Base-by-base conservation (phyloP, 768 basidiomycete genomes). In the Suillus americanus region DNA sequence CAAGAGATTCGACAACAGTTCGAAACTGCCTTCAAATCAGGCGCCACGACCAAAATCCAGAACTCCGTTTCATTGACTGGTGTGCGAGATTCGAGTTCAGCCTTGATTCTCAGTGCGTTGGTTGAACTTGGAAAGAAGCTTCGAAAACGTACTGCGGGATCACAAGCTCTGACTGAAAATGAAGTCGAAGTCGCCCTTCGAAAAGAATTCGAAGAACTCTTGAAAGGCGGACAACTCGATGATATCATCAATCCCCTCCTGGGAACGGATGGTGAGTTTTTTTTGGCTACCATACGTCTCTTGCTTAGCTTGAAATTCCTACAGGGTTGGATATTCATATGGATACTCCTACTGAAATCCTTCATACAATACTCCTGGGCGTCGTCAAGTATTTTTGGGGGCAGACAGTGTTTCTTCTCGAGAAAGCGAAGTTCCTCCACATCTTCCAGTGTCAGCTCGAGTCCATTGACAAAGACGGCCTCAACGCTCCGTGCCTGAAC, bases 351-450 rank as follows among this genome's bases (percentile, higher is more conserved):
- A 75, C 71, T 0, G 72, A 76, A 53, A 68, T 72, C 0, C 67
- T 78, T 0, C 75, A 77, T 41, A 76, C 73, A 1, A 62, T 74
- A 23, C 68, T 77, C 0, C 70, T 78, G 0, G 74, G 76, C 7
- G 59, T 75, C 13, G 67, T 75, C 33, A 78, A 77, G 55, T 78
- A 78, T 41, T 69, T 72, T 38, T 78, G 70, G 66, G 67, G 64
- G 2, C 65, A 69, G 33, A 71, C 65, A 0, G 38, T n/a, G 0
- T 41, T 46, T n/a, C 14, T 71, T 0, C 61, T 74, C 1, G 71
- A 73, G 20, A 71, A 73, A 40, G 25, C 59, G 0, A 68, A 71
- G 25, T 23, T 68, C 2, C 50, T 75, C 3, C 37, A 56, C 0
- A 33, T 67, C 0, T 75, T 77, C 25, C 67, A 71, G 53, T 63